A percentile compares a stretch with the other conserved stretches of the same genome.
These are phyloP conservation scores for Colletotrichum somersetense DNA, from an alignment of 2,329 filamentous ascomycete genomes.

Conservation along the genomic window DNA sequence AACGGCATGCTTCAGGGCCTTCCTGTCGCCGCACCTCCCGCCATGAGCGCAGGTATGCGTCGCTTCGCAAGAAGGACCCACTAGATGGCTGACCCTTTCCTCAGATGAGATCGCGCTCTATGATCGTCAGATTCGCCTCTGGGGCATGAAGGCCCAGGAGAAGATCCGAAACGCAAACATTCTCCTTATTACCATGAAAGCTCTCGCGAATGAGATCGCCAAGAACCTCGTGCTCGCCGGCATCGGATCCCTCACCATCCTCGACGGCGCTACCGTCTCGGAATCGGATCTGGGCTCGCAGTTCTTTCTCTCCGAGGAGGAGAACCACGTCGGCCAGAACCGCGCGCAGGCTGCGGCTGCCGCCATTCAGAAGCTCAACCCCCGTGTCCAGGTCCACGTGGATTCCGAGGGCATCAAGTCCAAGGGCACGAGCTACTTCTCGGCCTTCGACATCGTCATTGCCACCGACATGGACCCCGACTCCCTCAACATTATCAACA, in stretches of 20 bases:
- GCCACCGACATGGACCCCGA: slow-evolving; percentile 87
- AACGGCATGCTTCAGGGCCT: slow-evolving; percentile 41
- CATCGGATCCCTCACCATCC: slow-evolving; percentile 88
- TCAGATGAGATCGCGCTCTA: slow-evolving; percentile 96
- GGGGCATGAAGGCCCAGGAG: slow-evolving; percentile 96
- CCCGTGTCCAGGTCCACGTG: slow-evolving; percentile 81
- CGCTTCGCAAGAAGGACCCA: neutral
- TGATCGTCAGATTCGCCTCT: slow-evolving; percentile 95
- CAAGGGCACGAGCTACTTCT: slow-evolving; percentile 81
- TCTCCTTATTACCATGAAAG: slow-evolving; percentile 88
- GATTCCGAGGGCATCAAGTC: slow-evolving; percentile 76
- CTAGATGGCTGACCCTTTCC: slow-evolving; percentile 26
- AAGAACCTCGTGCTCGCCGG: slow-evolving; percentile 95
- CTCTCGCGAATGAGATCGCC: slow-evolving; percentile 91
- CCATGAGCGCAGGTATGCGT: slow-evolving; percentile 49
- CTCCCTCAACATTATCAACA: slow-evolving; percentile 84
- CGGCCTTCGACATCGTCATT: slow-evolving; percentile 85
- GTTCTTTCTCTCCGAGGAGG: slow-evolving; percentile 79
- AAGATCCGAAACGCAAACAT: slow-evolving; percentile 91
- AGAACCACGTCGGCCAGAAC: slow-evolving; percentile 81
- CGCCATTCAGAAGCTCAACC: slow-evolving; percentile 89
- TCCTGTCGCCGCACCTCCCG: slow-evolving; percentile 37
- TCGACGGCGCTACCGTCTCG: slow-evolving; percentile 81
- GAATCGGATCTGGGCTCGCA: slow-evolving; percentile 85
- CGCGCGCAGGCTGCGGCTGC: slow-evolving; percentile 83